Evolutionary conservation across 768 basidiomycete species (phyloP), one percentile per base, ranked within the genome.

Genomic region (Paxillus rubicundulus): DNA sequence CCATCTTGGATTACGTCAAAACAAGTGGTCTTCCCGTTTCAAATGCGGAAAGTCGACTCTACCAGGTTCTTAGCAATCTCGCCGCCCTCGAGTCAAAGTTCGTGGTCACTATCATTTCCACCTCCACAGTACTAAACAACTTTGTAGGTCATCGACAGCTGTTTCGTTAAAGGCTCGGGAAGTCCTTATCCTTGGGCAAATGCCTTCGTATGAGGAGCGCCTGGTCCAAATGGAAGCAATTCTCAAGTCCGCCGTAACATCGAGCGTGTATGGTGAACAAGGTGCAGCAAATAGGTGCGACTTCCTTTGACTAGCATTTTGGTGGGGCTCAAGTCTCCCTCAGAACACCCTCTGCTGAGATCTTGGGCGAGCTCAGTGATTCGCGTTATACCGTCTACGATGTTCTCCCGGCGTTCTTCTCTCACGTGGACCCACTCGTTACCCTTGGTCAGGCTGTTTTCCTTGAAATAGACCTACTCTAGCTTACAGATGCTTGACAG

Each of bases 171-270:
- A 96, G 72, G 97, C 97, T 38, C 89, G 97, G 42, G 97, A 99
- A 74, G 97, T 97, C 7, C 80, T 98, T 43, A 98, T 99, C 63
- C 80, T 92, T 30, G 92, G 91, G 43, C 92, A 96, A 68, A 89
- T 99, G 82, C 97, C 97, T 5, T 96, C 94, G 13, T 96, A 92
- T 66, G 94, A 98, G 64, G 97, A 98, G 69, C 88, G 97, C 52
- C 77, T 86, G 38, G 75, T 83, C 24, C 97, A 99, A 70, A 96
- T 99, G 90, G 95, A 97, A 74, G 78, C 85, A 24, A 87, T 99
- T 48, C 80, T 99, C 44, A 92, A 89, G 71, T 81, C 86, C 24
- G 89, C 97, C 0, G 89, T 97, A 47, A 84, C 85, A 16, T 87
- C 85, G 51, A 89, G 85, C 59, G 87, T 85, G 63, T 98, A 99